Evolutionary conservation across 495 filamentous ascomycete genomes (phyloP).

Genomic region (Venustampulla echinocandica): DNA sequence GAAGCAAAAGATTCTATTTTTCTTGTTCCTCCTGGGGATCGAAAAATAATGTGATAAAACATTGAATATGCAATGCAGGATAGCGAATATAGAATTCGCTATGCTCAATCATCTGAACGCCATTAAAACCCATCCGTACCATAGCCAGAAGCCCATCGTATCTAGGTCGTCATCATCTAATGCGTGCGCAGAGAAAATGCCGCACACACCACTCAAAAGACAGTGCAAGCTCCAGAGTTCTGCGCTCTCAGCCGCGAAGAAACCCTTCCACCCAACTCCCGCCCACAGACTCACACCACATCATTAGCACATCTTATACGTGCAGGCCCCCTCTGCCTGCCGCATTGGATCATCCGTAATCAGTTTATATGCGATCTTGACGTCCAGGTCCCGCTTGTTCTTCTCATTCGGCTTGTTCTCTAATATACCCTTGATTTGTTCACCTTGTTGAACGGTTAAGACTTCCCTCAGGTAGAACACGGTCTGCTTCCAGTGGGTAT

Average conservation of each 20-base stretch:
- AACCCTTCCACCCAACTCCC: constrained; percentile 6
- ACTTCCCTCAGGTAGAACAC: constrained; percentile 84
- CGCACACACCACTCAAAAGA: too few species aligned
- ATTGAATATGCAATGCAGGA: too few species aligned
- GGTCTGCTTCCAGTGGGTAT: constrained; percentile 93
- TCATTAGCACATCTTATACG: constrained; percentile 79
- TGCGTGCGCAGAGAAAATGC: too few species aligned
- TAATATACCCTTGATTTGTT: constrained; percentile 61
- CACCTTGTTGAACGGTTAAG: constrained; percentile 72
- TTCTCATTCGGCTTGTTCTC: constrained; percentile 83
- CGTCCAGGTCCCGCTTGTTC: constrained; percentile 92
- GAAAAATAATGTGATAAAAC: too few species aligned
- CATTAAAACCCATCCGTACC: background rate
- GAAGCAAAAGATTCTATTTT: too few species aligned
- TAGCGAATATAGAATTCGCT: background rate
- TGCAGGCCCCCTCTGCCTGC: constrained; percentile 56
- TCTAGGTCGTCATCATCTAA: too few species aligned
- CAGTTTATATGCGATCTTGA: constrained; percentile 74
- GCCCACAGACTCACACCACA: background rate
- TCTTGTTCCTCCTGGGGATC: too few species aligned
- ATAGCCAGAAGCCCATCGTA: too few species aligned
- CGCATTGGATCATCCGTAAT: constrained; percentile 64
- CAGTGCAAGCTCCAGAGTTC: too few species aligned
- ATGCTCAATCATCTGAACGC: background rate
- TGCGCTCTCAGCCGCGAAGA: constrained; percentile 26